Evolutionary conservation across 768 basidiomycete species (phyloP).

Genomic region (Mrakia frigida): DNA sequence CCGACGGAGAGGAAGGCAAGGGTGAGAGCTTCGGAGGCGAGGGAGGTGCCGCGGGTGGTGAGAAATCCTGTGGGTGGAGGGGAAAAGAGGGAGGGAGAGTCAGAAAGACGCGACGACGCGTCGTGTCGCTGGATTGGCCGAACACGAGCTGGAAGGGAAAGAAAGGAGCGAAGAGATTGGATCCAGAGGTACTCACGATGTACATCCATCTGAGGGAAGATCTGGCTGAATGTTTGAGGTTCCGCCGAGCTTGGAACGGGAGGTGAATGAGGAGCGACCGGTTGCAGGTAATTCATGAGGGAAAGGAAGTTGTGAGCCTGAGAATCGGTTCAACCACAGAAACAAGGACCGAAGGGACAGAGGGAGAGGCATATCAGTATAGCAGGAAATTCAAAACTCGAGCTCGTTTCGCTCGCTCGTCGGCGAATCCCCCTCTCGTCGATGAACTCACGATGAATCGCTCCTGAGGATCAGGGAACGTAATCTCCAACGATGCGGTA

Average conservation of each 20-base stretch:
- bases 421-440: too few relatives aligned
- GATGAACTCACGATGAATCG: not conserved
- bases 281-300: not conserved
- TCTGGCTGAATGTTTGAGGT: not conserved
- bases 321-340: too few relatives aligned
- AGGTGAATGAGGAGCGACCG: not conserved
- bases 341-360: too few relatives aligned
- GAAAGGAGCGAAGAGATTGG: too few relatives aligned
- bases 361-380: too few relatives aligned
- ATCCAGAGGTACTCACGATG: not conserved
- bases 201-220: not conserved
- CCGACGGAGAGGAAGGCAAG: conserved; percentile 1
- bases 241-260: not conserved
- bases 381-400: too few relatives aligned
- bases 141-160: too few relatives aligned
- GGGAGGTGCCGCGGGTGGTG: not conserved
- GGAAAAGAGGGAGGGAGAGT: too few relatives aligned
- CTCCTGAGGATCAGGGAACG: not conserved
- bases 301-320: conserved; percentile 1
- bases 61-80: not conserved
- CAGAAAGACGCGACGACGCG: too few relatives aligned
- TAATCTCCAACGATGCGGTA: not conserved
- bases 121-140: too few relatives aligned
- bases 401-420: too few relatives aligned
- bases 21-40: not conserved